Evolutionary conservation across 2,329 filamentous ascomycete species (phyloP).

Genomic region (Claviceps digitariae): DNA sequence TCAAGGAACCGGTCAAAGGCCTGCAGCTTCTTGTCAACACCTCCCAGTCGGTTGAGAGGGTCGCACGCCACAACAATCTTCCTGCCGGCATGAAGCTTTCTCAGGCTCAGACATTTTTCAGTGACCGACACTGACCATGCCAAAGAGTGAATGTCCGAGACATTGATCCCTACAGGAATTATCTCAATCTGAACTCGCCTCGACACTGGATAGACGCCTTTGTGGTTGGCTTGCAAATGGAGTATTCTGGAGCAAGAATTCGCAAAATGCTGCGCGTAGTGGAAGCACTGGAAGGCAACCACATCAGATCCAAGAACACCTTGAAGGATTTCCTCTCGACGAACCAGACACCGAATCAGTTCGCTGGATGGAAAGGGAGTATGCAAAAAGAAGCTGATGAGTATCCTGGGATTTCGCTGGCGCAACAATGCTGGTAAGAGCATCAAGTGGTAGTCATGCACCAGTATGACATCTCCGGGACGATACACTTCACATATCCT

Average conservation of each 20-base stretch:
- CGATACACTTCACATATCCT: conserved; percentile 77
- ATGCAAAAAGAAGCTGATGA: conserved; percentile 87
- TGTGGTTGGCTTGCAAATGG: conserved; percentile 67
- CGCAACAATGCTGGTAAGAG: conserved; percentile 77
- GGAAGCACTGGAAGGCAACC: conserved; percentile 87
- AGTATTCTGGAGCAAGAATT: conserved; percentile 85
- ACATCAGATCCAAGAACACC: conserved; percentile 82
- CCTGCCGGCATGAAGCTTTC: conserved; percentile 64
- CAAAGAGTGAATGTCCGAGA: conserved; percentile 55
- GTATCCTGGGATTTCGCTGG: conserved; percentile 72
- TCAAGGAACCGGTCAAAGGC: conserved; percentile 87
- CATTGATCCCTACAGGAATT: conserved; percentile 54
- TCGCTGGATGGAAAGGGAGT: conserved; percentile 92
- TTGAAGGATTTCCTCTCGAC: conserved; percentile 77
- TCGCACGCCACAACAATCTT: conserved; percentile 91
- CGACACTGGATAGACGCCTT: conserved; percentile 72
- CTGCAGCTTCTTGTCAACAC: conserved; percentile 84
- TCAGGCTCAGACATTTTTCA: conserved; percentile 58
- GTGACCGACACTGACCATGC: conserved; percentile 61
- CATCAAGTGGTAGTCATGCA: conserved; percentile 90
- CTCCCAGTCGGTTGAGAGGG: conserved; percentile 78
- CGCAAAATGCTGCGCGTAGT: conserved; percentile 84
- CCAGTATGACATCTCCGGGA: conserved; percentile 77
- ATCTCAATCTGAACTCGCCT: conserved; percentile 2
- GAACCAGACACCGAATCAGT: conserved; percentile 74